phyloP scores from a whole-genome alignment of 768 basidiomycete genomes.

The Udeniomyces megalosporus region DNA sequence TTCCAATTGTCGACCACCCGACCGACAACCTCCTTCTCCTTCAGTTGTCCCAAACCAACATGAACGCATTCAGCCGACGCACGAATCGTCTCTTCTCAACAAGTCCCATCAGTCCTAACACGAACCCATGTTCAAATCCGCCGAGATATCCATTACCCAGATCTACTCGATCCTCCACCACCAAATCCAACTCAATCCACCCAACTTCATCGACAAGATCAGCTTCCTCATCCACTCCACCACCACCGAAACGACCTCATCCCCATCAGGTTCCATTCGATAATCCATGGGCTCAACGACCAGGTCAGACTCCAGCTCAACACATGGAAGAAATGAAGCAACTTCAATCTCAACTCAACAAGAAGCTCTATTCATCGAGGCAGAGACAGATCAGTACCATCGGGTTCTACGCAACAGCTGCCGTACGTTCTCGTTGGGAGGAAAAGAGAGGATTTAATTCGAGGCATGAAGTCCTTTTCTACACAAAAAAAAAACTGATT shows the following conservation, averaged over 20 bases:
- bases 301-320: background rate
- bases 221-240: too few relatives aligned
- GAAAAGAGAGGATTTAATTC: too few relatives aligned
- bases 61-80: too few relatives aligned
- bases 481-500: too few relatives aligned
- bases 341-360: too few relatives aligned
- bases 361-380: background rate
- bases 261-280: background rate
- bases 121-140: too few relatives aligned
- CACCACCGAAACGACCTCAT: background rate
- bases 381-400: background rate
- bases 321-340: background rate
- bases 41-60: too few relatives aligned
- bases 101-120: too few relatives aligned
- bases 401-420: background rate
- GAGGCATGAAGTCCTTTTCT: too few relatives aligned
- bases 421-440: background rate
- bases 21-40: too few relatives aligned
- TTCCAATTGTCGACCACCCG: too few relatives aligned
- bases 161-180: background rate
- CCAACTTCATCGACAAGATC: background rate
- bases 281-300: background rate
- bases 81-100: too few relatives aligned
- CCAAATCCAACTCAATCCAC: background rate
- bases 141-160: background rate